These are phyloP conservation scores for Reutealis trisperma DNA, from an alignment of 345 rosid genomes.

Conservation along the genomic window DNA sequence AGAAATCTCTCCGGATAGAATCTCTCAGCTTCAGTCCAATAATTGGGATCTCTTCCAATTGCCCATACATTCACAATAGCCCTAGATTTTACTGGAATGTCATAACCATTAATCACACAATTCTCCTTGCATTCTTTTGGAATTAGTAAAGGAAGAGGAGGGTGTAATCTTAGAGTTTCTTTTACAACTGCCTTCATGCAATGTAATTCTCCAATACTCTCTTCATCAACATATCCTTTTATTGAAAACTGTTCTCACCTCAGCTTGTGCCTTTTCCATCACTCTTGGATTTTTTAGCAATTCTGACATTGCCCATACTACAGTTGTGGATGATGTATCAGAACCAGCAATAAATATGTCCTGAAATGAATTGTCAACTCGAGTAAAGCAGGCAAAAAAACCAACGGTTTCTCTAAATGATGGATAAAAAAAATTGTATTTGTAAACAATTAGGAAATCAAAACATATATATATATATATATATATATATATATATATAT, in stretches of 20 bases:
- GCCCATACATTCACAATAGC: not conserved
- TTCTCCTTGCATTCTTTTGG: slow-evolving; percentile 6
- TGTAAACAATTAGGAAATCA: no score
- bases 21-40: slow-evolving; percentile 2
- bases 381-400: no score
- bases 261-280: slow-evolving; percentile 24
- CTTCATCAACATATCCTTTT: slow-evolving; percentile 7
- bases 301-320: slow-evolving; percentile 3
- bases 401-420: no score
- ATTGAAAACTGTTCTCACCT: not conserved
- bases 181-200: slow-evolving; percentile 1
- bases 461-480: no score
- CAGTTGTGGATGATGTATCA: not conserved
- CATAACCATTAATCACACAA: not conserved
- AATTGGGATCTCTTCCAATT: slow-evolving; percentile 7
- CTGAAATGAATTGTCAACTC: not conserved
- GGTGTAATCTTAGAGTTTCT: slow-evolving; percentile 13
- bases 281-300: slow-evolving; percentile 27
- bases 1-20: not conserved
- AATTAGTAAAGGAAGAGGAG: not conserved
- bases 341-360: not conserved
- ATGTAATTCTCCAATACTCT: not conserved
- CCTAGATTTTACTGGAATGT: slow-evolving; percentile 2
- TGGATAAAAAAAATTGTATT: no score
- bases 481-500: no score